Evolutionary conservation across 768 basidiomycete species (phyloP).

Genomic region (Boletus rubropictus): DNA sequence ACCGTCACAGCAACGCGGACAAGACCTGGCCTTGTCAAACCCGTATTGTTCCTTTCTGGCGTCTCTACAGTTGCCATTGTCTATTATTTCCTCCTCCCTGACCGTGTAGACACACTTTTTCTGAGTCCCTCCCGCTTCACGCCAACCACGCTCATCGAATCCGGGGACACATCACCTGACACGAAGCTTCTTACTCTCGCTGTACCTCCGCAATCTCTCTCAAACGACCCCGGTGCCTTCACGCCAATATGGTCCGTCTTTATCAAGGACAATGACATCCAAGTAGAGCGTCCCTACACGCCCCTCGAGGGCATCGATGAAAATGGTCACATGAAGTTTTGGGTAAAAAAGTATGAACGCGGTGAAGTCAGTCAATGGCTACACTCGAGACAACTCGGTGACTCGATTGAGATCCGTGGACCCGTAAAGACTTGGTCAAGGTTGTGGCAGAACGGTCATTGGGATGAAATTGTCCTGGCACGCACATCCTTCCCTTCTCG

Average conservation of each 20-base stretch:
- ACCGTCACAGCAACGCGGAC: not conserved
- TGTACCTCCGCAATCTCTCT: constrained; percentile 43
- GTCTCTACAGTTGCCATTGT: constrained; percentile 38
- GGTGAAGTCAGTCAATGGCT: constrained; percentile 85
- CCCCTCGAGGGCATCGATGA: constrained; percentile 68
- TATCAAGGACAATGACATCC: constrained; percentile 83
- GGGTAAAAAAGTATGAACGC: constrained; percentile 73
- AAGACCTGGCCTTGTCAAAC: not conserved
- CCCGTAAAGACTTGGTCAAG: constrained; percentile 61
- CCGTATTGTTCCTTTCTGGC: constrained; percentile 31
- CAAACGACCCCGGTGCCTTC: constrained; percentile 17
- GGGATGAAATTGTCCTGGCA: constrained; percentile 82
- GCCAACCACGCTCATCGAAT: constrained; percentile 51
- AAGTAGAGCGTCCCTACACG: constrained; percentile 82
- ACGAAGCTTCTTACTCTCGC: constrained; percentile 62
- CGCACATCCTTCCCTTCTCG: not conserved
- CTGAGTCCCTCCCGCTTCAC: constrained; percentile 49
- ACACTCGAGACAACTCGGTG: constrained; percentile 61
- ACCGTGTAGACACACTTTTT: constrained; percentile 41
- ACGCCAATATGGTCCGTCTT: constrained; percentile 68
- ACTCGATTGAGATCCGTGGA: constrained; percentile 69
- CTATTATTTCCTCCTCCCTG: constrained; percentile 51
- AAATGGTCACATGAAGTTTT: constrained; percentile 63
- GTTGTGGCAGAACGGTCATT: constrained; percentile 45
- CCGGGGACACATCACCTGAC: constrained; percentile 46